Percentiles rank a stretch among this genome's conserved stretches.
phyloP scores from a whole-genome alignment of 768 basidiomycete species.

The Naematelia encephala region DNA sequence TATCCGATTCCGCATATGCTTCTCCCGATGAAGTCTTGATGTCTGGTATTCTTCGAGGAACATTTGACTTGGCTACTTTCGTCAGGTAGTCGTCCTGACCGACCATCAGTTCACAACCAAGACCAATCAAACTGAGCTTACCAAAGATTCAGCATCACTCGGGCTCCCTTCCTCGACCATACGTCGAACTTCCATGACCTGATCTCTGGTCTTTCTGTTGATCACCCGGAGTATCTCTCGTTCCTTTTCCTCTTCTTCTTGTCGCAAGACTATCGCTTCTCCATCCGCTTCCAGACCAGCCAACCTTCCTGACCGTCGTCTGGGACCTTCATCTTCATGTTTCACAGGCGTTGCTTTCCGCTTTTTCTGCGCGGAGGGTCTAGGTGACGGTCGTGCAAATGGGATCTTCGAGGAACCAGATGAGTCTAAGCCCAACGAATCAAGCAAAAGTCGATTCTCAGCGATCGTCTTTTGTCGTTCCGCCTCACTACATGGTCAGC shows the following conservation, averaged over 20 bases:
- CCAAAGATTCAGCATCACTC: slow-evolving; percentile 19
- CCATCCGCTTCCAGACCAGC: slow-evolving; percentile 39
- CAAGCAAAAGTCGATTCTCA: slow-evolving; percentile 43
- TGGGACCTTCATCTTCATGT: slow-evolving; percentile 27
- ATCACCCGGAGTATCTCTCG: slow-evolving; percentile 33
- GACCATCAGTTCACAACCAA: neutral
- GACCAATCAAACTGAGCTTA: slow-evolving; percentile 15
- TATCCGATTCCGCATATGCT: slow-evolving; percentile 16
- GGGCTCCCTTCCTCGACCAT: slow-evolving; percentile 37
- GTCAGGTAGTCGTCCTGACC: slow-evolving; percentile 23
- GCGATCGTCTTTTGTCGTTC: slow-evolving; percentile 49
- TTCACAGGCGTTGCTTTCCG: slow-evolving; percentile 8
- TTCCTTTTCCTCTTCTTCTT: slow-evolving; percentile 39
- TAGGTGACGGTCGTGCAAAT: slow-evolving; percentile 10
- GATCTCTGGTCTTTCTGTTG: slow-evolving; percentile 32
- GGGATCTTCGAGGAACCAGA: slow-evolving; percentile 26
- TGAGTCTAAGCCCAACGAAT: slow-evolving; percentile 43
- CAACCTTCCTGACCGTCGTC: slow-evolving; percentile 36
- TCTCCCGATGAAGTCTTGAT: slow-evolving; percentile 15
- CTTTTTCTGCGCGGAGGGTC: slow-evolving; percentile 12
- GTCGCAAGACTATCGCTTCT: slow-evolving; percentile 26
- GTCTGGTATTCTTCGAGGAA: slow-evolving; percentile 16
- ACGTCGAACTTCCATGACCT: slow-evolving; percentile 29
- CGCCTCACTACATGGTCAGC: slow-evolving; percentile 31
- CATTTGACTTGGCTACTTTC: slow-evolving; percentile 6